A percentile compares a stretch with the other conserved stretches of the same genome.
Conservation (phyloP, 495 filamentous ascomycete genomes). For the Neurospora africana region DNA sequence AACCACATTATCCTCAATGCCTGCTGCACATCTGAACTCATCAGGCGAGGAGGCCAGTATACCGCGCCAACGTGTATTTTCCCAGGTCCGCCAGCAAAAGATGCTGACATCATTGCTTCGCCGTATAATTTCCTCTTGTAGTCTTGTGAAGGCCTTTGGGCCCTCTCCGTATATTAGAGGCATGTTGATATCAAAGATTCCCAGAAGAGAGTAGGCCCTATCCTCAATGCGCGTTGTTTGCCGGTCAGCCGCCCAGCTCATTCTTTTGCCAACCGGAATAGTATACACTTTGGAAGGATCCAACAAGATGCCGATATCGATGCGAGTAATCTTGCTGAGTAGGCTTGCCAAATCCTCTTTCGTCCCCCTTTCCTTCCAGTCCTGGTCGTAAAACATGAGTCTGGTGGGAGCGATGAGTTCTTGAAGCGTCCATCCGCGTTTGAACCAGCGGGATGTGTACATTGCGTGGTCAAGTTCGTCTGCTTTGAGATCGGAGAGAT, state of each 20-base stretch:
- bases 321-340: neutral
- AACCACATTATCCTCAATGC: neutral
- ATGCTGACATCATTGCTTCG: conserved; percentile 12
- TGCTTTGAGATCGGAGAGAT: conserved; percentile 3
- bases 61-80: neutral
- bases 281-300: neutral
- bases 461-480: neutral
- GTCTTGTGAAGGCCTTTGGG: conserved; percentile 11
- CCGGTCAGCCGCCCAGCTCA: conserved; percentile 25
- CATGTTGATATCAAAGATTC: conserved; percentile 20
- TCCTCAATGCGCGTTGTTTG: conserved; percentile 17
- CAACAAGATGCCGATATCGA: neutral
- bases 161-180: conserved; percentile 22
- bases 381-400: conserved; percentile 9
- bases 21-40: neutral
- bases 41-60: neutral
- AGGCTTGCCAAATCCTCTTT: neutral
- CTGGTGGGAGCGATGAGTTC: conserved; percentile 24
- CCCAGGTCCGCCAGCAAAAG: conserved; percentile 7
- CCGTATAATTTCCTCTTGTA: conserved; percentile 20
- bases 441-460: conserved; percentile 21
- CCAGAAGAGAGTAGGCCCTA: conserved; percentile 16
- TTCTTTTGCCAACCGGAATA: conserved; percentile 9
- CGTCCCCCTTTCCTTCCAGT: neutral
- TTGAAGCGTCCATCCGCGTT: conserved; percentile 28